A percentile compares a stretch with the other conserved stretches of the same genome.
These are phyloP conservation scores for Tylopilus sp. DNA, from an alignment of 768 basidiomycete genomes.

Conservation along the genomic window DNA sequence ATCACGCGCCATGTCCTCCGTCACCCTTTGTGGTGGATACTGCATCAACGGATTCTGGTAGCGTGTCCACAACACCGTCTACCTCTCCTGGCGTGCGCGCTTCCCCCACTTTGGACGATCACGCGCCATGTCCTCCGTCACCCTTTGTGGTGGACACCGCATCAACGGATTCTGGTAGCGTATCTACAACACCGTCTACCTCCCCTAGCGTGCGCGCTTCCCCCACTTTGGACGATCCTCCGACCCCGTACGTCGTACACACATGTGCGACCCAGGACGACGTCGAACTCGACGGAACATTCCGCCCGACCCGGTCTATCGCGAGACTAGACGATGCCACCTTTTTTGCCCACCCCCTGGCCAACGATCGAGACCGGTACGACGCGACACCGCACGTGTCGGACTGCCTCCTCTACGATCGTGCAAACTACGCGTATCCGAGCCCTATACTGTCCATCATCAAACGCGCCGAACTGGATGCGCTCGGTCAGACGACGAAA, in stretches of 20 bases:
- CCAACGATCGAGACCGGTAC: neutral
- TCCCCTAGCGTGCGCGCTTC: neutral
- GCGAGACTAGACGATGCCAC: neutral
- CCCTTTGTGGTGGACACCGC: conserved; percentile 4
- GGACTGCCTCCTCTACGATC: neutral
- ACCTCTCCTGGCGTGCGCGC: neutral
- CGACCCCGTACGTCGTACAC: too few species aligned
- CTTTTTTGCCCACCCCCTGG: neutral
- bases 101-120: neutral
- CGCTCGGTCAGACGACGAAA: neutral
- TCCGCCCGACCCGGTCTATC: neutral
- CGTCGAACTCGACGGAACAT: too few species aligned
- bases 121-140: conserved; percentile 15
- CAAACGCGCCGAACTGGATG: conserved; percentile 6
- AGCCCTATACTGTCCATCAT: conserved; percentile 14
- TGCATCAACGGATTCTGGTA: neutral
- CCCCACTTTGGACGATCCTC: neutral
- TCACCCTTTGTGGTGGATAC: conserved; percentile 8
- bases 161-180: neutral
- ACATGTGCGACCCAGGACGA: too few species aligned
- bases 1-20: too few species aligned
- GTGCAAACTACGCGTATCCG: conserved; percentile 6
- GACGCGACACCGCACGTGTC: neutral
- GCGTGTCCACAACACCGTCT: conserved; percentile 7
- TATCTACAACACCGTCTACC: conserved; percentile 4